Conservation (phyloP, 2,329 filamentous ascomycete species). For the Fusarium sp. region DNA sequence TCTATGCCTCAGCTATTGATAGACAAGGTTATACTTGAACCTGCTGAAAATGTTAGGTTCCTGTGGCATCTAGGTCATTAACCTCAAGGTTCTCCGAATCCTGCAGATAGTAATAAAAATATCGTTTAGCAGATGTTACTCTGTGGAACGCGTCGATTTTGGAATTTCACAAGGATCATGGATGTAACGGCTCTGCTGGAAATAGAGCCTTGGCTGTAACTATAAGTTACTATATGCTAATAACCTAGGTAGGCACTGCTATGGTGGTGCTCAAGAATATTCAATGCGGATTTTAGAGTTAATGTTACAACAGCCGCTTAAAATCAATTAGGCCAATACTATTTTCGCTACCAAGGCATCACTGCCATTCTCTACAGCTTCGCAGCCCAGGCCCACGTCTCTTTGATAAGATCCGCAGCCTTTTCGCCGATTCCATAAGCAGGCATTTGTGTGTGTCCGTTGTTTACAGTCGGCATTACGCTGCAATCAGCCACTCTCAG, state of each 20-base stretch:
- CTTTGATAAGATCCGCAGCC: slow-evolving; percentile 62
- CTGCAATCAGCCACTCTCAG: slow-evolving; percentile 68
- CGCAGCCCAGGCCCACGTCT: slow-evolving; percentile 37
- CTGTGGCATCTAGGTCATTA: not conserved
- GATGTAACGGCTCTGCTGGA: not conserved
- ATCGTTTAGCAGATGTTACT: too few relatives aligned
- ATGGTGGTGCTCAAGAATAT: not conserved
- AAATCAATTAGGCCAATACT: not conserved
- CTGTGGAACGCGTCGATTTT: slow-evolving; percentile 12
- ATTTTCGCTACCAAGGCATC: not conserved
- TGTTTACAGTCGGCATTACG: slow-evolving; percentile 65
- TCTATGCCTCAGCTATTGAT: not conserved
- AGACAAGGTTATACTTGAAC: not conserved
- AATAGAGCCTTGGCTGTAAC: not conserved
- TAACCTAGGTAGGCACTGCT: too few relatives aligned
- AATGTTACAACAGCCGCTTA: too few relatives aligned
- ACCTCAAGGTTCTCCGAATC: not conserved
- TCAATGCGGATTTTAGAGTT: not conserved
- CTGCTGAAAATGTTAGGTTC: not conserved
- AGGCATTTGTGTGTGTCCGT: slow-evolving; percentile 66
- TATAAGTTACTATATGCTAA: too few relatives aligned
- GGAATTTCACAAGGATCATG: slow-evolving; percentile 3
- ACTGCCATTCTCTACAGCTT: not conserved
- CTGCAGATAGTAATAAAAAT: too few relatives aligned
- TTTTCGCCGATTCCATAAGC: slow-evolving; percentile 70